phyloP scores from a whole-genome alignment of 2,329 filamentous ascomycete species.

The Lachnellula cervina region DNA sequence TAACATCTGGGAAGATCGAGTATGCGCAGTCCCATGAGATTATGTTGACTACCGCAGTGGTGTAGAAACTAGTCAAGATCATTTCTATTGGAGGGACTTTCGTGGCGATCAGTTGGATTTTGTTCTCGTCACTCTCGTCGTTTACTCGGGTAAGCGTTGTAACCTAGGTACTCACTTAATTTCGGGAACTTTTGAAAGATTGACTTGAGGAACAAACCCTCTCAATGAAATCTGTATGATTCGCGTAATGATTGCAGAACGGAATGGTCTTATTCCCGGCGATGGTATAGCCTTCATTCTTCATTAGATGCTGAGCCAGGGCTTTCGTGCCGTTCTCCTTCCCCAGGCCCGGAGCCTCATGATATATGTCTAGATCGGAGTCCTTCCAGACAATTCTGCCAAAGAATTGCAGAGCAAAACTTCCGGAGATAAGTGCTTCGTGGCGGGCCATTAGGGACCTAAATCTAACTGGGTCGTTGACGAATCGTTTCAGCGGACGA shows the following conservation, averaged over 20 bases:
- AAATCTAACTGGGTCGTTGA: neutral
- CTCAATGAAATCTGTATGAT: neutral
- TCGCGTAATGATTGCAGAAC: neutral
- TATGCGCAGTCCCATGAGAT: constrained; percentile 1
- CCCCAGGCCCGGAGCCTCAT: neutral
- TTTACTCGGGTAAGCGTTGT: neutral
- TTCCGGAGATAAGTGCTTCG: constrained; percentile 7
- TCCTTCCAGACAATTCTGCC: constrained; percentile 4
- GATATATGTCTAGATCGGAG: constrained; percentile 8
- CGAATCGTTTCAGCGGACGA: neutral
- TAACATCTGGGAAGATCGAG: constrained; percentile 1
- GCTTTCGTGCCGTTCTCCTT: neutral
- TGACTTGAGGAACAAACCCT: neutral
- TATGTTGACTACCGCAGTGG: neutral
- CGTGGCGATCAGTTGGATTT: neutral
- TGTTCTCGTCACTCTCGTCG: neutral
- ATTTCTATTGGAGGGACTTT: neutral
- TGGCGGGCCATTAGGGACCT: neutral
- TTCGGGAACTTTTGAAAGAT: neutral
- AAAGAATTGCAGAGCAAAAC: constrained; percentile 11
- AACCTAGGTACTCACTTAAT: neutral
- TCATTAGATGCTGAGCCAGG: neutral
- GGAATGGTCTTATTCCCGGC: too few relatives aligned
- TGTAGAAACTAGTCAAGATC: neutral
- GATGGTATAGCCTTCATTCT: neutral